Base-by-base conservation (phyloP, 805 yeast genomes). In the Debaryomyces prosopidis region DNA sequence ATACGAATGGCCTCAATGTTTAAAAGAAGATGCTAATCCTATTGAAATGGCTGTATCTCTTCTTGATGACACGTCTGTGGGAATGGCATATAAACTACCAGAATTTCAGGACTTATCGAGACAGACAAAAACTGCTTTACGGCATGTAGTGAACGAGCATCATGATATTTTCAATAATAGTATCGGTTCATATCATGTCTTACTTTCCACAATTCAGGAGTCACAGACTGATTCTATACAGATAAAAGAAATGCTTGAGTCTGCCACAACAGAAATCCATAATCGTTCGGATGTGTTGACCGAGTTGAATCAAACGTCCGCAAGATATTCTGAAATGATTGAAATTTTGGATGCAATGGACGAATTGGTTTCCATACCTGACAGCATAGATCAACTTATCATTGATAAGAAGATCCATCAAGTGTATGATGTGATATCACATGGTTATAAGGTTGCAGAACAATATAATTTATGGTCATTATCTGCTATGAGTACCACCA, bases 51-150 rank as follows among this genome's bases (percentile, higher is more conserved):
- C 97, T 0, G 71, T 92, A 33, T 82, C 91, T 1, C 71, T 94
- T 46, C 70, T 90, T 56, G 97, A 92, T 63, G 85, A 84, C 55
- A 82, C 96, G 2, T 87, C 96, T 0, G 94, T 90, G n/a, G 98
- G 98, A 0, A 68, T 88, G 55, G 96, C 96, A 0, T 85, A 84
- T 55, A 80, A 84, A 48, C 74, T 75, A 46, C 75, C 75, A 1
- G 90, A 88, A 49, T 92, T 92, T 53, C 70, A 75, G 36, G 76
- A 77, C 39, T 64, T 89, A 37, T 81, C 84, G 49, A 68, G 70
- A 18, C 70, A 78, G 43, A 77, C 91, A 10, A 79, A 83, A 12
- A 60, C 60, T 14, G 78, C 82, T 19, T 70, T 92, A 42, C 79
- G 84, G 47, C 67, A 65, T 18, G 88, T 91, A 1, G 97, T 91